These are phyloP conservation scores for Trichoderma sp. DNA, from an alignment of 2,329 filamentous ascomycete genomes.

Conservation along the genomic window DNA sequence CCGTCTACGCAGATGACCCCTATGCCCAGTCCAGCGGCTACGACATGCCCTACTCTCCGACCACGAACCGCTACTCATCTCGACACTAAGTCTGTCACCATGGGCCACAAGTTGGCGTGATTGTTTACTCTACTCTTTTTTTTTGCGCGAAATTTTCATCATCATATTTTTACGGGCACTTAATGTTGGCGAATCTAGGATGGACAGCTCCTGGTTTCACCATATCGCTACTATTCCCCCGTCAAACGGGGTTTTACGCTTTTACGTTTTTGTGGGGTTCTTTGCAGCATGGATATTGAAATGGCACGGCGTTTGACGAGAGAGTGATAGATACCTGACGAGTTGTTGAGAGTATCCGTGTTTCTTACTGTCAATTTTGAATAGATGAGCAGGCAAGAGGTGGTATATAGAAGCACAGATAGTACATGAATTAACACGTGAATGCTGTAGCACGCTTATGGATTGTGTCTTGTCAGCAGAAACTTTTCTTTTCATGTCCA, in stretches of 20 bases:
- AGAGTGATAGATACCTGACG: constrained; percentile 18
- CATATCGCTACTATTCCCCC: neutral
- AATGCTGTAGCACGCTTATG: neutral
- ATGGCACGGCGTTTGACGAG: constrained; percentile 32
- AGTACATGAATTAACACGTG: constrained; percentile 1
- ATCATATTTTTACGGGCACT: neutral
- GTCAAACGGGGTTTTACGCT: constrained; percentile 11
- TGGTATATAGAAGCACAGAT: neutral
- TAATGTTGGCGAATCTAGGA: constrained; percentile 1
- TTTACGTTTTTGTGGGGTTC: constrained; percentile 24
- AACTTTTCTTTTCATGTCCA: neutral
- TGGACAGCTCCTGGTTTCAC: neutral
- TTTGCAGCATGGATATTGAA: constrained; percentile 25
- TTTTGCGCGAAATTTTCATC: neutral
- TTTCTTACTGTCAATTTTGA: constrained; percentile 8
- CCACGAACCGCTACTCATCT: constrained; percentile 46
- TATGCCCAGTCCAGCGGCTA: constrained; percentile 59
- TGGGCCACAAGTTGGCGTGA: constrained; percentile 25
- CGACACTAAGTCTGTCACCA: constrained; percentile 44
- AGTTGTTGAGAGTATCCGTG: constrained; percentile 13
- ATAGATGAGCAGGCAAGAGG: neutral
- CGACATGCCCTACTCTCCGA: constrained; percentile 54
- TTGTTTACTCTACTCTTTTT: constrained; percentile 17
- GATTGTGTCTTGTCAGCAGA: neutral
- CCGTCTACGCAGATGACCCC: constrained; percentile 70